Percentiles rank a stretch among this genome's conserved stretches.
Evolutionary conservation across 176 grass and related monocot genomes (phyloP).

Genomic region (Zoysia pacifica): DNA sequence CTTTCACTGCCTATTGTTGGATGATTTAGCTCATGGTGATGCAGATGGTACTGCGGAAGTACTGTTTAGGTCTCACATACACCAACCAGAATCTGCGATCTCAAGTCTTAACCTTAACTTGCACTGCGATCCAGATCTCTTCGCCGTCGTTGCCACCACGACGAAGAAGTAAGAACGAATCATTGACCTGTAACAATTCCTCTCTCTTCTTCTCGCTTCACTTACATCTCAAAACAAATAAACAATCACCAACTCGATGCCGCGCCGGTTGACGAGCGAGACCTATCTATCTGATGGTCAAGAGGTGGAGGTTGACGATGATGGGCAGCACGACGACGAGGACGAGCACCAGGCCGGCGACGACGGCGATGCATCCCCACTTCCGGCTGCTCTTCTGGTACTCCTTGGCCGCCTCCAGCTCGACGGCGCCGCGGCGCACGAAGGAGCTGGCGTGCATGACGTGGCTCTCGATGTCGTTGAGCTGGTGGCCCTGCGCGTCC

Average conservation of each 20-base stretch:
- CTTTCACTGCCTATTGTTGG: no score
- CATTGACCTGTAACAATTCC: neutral
- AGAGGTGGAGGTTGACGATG: constrained; percentile 53
- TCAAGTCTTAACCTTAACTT: no score
- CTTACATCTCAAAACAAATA: neutral
- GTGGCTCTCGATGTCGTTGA: constrained; percentile 97
- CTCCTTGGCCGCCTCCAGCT: constrained; percentile 68
- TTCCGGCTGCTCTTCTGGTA: constrained; percentile 81
- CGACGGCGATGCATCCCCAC: constrained; percentile 69
- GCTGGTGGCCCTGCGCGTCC: constrained; percentile 82
- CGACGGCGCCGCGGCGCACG: constrained; percentile 75
- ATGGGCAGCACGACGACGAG: constrained; percentile 44
- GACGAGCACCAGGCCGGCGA: constrained; percentile 46
- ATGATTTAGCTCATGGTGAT: no score
- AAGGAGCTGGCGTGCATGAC: constrained; percentile 94
- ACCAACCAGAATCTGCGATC: no score
- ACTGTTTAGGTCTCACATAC: no score
- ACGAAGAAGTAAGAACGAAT: no score
- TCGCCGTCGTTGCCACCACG: no score
- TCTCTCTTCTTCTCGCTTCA: neutral
- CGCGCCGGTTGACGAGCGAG: neutral
- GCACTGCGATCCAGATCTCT: no score
- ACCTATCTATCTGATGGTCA: constrained; percentile 10
- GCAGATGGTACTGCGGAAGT: no score
- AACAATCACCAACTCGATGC: neutral